Evolutionary conservation across 2,329 filamentous ascomycete genomes (phyloP), one percentile per base, ranked within the genome.

Genomic region (Bipolaris gigantea): DNA sequence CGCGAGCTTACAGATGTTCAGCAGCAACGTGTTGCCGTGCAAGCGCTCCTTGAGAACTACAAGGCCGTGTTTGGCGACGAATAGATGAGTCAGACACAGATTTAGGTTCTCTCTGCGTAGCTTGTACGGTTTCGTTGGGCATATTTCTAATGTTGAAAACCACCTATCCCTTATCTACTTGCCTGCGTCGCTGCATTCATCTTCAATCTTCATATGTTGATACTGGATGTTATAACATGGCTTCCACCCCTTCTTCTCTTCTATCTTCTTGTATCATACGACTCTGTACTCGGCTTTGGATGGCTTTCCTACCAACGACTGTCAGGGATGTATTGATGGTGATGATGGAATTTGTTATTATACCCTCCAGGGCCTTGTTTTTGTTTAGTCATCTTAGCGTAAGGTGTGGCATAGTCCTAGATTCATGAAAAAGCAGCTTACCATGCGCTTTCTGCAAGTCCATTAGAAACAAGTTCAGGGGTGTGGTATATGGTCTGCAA

Each of bases 1-100:
- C 87, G 92, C 57, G 94, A 99, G 75, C 95, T 99, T 86, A 93
- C 88, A 27, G 94, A 99, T 72, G 96, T 96, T 81, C 89, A 94
- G 72, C 84, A 88, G 64, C 97, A 97, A 82, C 96, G 96, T 65
- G 83, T 89, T 60, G 91, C 91, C 5, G 88, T 97, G 62, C 92
- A 96, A 77, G 96, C 94, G 67, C 81, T 99, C 70, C 89, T 97
- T 61, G 93, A 97, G 73, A 89, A 96, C 74, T 92, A 89, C 72
- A 84, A 90, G 67, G 84, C 83, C 63, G 89, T 97, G 56, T 97
- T 97, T 48, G 67, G 70, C 39, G 66, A 69, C 43, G 71, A 73
- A n/a, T 72, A 67, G 48, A 40, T 10, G 38, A n/a, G 21, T 16
- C 41, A 18, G 21, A 34, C 32, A 34, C 39, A 19, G 45, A 19